Evolutionary conservation across 805 yeast species (phyloP).

Genomic region (Blastobotrys attinorum): DNA sequence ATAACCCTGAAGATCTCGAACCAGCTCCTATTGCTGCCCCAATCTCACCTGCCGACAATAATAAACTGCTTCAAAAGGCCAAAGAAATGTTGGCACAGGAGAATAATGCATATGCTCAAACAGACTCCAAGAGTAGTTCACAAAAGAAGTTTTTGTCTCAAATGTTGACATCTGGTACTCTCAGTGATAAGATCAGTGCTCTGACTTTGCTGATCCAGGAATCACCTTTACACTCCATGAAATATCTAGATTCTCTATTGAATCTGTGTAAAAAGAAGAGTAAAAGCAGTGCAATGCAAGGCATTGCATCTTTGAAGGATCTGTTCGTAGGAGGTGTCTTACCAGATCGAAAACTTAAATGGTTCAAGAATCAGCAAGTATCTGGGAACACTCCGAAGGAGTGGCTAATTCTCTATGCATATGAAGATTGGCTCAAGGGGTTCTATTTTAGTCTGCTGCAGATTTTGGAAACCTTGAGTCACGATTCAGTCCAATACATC

Average conservation of each 20-base stretch:
- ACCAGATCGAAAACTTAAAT: slow-evolving; percentile 65
- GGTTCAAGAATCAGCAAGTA: slow-evolving; percentile 70
- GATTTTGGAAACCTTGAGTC: slow-evolving; percentile 65
- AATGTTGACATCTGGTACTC: slow-evolving; percentile 84
- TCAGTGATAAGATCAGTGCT: slow-evolving; percentile 91
- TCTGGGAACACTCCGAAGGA: slow-evolving; percentile 39
- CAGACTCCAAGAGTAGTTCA: slow-evolving; percentile 65
- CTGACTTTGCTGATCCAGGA: slow-evolving; percentile 88
- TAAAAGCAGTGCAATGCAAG: slow-evolving; percentile 86
- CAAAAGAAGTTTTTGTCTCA: slow-evolving; percentile 85
- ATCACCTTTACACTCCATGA: slow-evolving; percentile 83
- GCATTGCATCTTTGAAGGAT: slow-evolving; percentile 85
- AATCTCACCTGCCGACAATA: slow-evolving; percentile 40
- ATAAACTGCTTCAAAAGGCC: slow-evolving; percentile 58
- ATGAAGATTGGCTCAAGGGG: slow-evolving; percentile 82
- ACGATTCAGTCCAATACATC: slow-evolving; percentile 85
- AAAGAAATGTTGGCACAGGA: slow-evolving; percentile 59
- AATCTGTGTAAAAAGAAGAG: slow-evolving; percentile 84
- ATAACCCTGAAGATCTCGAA: slow-evolving; percentile 41
- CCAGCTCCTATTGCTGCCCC: slow-evolving; percentile 16
- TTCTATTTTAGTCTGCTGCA: slow-evolving; percentile 69
- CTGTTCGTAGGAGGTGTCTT: slow-evolving; percentile 79
- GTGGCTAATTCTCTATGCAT: slow-evolving; percentile 67
- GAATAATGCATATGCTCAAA: slow-evolving; percentile 61
- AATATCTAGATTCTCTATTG: slow-evolving; percentile 71